phyloP scores from a whole-genome alignment of 1,284 basidiomycete genomes.

The Gymnopus androsaceus region DNA sequence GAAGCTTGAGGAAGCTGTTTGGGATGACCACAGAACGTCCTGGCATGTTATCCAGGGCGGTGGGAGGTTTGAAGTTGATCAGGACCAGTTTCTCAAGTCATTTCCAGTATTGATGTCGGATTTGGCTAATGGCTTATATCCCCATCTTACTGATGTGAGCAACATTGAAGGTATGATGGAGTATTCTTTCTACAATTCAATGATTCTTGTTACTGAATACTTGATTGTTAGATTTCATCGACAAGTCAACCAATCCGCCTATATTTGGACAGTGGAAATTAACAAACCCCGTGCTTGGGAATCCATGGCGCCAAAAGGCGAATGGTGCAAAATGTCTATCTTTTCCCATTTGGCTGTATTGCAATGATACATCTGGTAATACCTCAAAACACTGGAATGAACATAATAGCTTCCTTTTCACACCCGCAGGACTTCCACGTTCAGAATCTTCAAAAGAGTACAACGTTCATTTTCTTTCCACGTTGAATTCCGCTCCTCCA shows the following conservation, averaged over 20 bases:
- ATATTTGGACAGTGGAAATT: neutral
- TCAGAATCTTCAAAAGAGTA: neutral
- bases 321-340: neutral
- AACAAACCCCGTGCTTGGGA: neutral
- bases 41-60: constrained; percentile 8
- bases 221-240: neutral
- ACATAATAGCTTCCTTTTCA: constrained; percentile 35
- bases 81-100: neutral
- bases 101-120: neutral
- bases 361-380: constrained; percentile 44
- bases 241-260: neutral
- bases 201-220: too few relatives aligned
- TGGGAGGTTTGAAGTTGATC: neutral
- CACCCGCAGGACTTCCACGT: constrained; percentile 30
- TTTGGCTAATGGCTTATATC: neutral
- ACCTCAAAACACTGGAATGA: constrained; percentile 45
- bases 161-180: neutral
- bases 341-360: constrained; percentile 38
- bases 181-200: neutral
- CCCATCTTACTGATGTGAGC: neutral
- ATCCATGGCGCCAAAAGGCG: neutral
- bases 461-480: too few relatives aligned
- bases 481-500: constrained; percentile 26
- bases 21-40: neutral
- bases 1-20: neutral